phyloP scores from a whole-genome alignment of 2,329 filamentous ascomycete species.

The Ophiostoma australiae region DNA sequence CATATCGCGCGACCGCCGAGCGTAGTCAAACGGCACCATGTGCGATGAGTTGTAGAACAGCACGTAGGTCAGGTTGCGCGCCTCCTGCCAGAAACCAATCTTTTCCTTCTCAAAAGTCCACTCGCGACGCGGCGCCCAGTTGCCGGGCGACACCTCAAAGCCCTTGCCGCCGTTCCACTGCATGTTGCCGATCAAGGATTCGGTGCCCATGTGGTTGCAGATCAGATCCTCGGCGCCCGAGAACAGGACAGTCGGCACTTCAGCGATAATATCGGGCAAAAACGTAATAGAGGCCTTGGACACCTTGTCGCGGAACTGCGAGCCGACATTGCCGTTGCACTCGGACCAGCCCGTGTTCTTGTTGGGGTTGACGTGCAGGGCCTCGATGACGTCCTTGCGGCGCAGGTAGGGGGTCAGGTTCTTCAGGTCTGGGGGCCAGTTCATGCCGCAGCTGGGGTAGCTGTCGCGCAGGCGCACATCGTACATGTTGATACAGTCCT shows the following conservation, averaged over 20 bases:
- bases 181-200: conserved; percentile 84
- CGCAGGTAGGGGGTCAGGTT: conserved; percentile 79
- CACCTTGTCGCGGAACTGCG: conserved; percentile 62
- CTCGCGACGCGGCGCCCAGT: conserved; percentile 83
- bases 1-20: conserved; percentile 87
- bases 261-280: conserved; percentile 70
- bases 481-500: conserved; percentile 88
- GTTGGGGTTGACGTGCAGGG: conserved; percentile 75
- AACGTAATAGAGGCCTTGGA: conserved; percentile 70
- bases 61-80: conserved; percentile 91
- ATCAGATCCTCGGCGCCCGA: conserved; percentile 92
- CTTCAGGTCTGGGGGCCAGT: conserved; percentile 86
- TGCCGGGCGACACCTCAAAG: conserved; percentile 80
- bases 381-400: conserved; percentile 68
- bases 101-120: conserved; percentile 89
- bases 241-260: conserved; percentile 79
- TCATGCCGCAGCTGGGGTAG: conserved; percentile 87
- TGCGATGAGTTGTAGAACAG: conserved; percentile 93
- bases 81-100: conserved; percentile 89
- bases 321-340: conserved; percentile 74
- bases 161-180: conserved; percentile 87
- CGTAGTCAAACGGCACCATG: conserved; percentile 96
- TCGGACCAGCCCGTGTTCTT: conserved; percentile 89
- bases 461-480: conserved; percentile 80
- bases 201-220: conserved; percentile 94